Conservation (phyloP, 495 filamentous ascomycete species). For the Astrothelium subdiscretum region DNA sequence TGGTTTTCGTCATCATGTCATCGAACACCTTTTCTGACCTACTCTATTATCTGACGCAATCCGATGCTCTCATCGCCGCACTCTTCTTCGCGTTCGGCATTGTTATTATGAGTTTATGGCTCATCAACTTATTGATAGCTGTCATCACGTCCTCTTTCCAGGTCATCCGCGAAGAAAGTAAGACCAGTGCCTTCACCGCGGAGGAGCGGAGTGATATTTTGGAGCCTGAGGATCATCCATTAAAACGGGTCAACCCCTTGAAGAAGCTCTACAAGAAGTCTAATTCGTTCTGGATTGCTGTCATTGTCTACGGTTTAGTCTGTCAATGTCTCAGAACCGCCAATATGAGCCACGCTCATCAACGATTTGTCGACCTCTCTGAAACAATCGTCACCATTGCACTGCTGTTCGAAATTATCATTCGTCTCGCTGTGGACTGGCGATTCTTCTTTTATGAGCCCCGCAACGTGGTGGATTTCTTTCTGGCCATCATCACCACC, state of each 20-base stretch:
- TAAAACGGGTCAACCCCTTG: constrained; percentile 41
- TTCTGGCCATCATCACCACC: constrained; percentile 65
- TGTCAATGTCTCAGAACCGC: constrained; percentile 66
- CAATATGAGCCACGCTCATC: constrained; percentile 48
- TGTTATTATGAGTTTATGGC: constrained; percentile 90
- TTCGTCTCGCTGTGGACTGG: constrained; percentile 71
- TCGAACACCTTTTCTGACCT: constrained; percentile 93
- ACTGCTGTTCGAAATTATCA: constrained; percentile 69
- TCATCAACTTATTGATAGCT: constrained; percentile 91
- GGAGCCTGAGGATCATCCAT: constrained; percentile 15
- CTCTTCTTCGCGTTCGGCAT: constrained; percentile 68
- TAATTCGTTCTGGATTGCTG: constrained; percentile 62
- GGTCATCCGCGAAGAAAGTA: constrained; percentile 93
- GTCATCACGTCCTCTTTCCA: constrained; percentile 99
- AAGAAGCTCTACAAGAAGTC: constrained; percentile 63
- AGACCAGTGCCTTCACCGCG: constrained; percentile 80
- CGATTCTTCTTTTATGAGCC: constrained; percentile 59
- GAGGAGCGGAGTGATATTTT: constrained; percentile 40
- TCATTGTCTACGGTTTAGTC: constrained; percentile 68
- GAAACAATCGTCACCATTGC: constrained; percentile 69
- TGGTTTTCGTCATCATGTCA: constrained; percentile 98
- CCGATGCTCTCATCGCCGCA: constrained; percentile 76
- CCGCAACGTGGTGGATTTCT: constrained; percentile 69
- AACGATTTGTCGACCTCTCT: constrained; percentile 47
- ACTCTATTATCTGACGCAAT: constrained; percentile 84